Conservation (phyloP, 1,284 basidiomycete species). For the Anthracocystis panici-leucophaei region DNA sequence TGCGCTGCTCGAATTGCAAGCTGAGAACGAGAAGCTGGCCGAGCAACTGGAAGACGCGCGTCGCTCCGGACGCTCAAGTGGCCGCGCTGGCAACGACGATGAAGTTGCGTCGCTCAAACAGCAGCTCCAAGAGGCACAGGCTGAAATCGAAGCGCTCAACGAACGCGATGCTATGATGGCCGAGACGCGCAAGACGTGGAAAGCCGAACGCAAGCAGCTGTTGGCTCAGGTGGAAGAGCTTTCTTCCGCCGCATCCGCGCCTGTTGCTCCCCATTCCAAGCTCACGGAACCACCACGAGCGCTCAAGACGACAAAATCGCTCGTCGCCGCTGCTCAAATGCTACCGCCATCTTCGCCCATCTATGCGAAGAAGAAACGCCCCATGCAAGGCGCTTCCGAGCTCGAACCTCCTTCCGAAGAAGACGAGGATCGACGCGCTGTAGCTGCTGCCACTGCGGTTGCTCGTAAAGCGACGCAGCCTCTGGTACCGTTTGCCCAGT, state of each 20-base stretch:
- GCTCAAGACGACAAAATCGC: constrained; percentile 15
- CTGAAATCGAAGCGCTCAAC: constrained; percentile 30
- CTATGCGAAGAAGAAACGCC: constrained; percentile 40
- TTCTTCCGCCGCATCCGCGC: constrained; percentile 15
- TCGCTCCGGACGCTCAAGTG: constrained; percentile 9
- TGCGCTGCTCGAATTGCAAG: constrained; percentile 22
- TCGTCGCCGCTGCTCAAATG: constrained; percentile 13
- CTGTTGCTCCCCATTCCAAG: constrained; percentile 5
- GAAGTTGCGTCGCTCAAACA: constrained; percentile 12
- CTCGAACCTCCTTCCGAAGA: constrained; percentile 41
- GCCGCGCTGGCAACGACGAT: background rate
- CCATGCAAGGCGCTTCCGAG: constrained; percentile 53
- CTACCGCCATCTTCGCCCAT: constrained; percentile 40
- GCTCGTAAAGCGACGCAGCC: constrained; percentile 24
- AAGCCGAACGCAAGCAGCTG: constrained; percentile 41
- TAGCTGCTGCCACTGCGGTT: background rate
- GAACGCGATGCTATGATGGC: constrained; percentile 49
- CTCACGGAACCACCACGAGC: constrained; percentile 3
- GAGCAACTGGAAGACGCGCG: constrained; percentile 22
- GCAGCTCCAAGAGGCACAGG: constrained; percentile 28
- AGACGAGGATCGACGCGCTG: constrained; percentile 18
- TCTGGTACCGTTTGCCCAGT: constrained; percentile 40
- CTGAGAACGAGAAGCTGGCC: constrained; percentile 34
- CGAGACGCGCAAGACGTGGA: constrained; percentile 46
- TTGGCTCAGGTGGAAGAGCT: constrained; percentile 33